Base-by-base conservation (phyloP, 345 rosid genomes). In the Populus alba region DNA sequence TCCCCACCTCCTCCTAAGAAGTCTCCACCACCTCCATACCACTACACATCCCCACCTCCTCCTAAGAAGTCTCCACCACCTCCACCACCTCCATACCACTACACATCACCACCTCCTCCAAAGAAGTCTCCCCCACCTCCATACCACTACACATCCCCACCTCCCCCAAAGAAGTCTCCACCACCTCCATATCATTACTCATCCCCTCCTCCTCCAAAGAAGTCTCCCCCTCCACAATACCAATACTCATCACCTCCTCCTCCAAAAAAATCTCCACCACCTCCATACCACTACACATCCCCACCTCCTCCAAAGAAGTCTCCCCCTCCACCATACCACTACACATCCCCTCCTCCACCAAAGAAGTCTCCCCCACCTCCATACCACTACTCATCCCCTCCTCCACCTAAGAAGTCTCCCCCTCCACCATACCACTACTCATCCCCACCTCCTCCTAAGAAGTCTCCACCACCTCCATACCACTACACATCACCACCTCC, bases 101-200 rank as follows among this genome's bases (percentile, higher is more conserved):
- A 7, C 35, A 3, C 41, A 0, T 80, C 84, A 0, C 86, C 87
- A 0, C 82, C 80, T 1, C 84, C 78, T 0, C 84, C 75, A 3
- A 17, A n/a, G 16, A 73, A 73, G 13, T 76, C 72, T n/a, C 71
- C 69, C 1, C 71, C 79, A 0, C 81, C 79, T 0, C 83, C 83
- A 0, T 69, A 73, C 33, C 17, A 63, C 33, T 76, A 75, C 3
- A 18, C 57, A 0, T 75, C 74, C 3, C 82, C 85, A 16, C 77
- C 81, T 5, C 69, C 69, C 0, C 69, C 77, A 0, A 10, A 7
- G 0, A 27, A 53, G 1, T 65, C 71, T 12, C 74, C 78, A 0
- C 77, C 77, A 0, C 51, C 53, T 0, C 73, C 57, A 0, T 47
- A 75, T 2, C 39, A 63, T 13, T 74, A 62, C 39, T 0, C 49